A percentile compares a stretch with the other conserved stretches of the same genome.
These are phyloP conservation scores for Paramyrothecium sp. DNA, from an alignment of 2,329 filamentous ascomycete genomes.

Conservation along the genomic window DNA sequence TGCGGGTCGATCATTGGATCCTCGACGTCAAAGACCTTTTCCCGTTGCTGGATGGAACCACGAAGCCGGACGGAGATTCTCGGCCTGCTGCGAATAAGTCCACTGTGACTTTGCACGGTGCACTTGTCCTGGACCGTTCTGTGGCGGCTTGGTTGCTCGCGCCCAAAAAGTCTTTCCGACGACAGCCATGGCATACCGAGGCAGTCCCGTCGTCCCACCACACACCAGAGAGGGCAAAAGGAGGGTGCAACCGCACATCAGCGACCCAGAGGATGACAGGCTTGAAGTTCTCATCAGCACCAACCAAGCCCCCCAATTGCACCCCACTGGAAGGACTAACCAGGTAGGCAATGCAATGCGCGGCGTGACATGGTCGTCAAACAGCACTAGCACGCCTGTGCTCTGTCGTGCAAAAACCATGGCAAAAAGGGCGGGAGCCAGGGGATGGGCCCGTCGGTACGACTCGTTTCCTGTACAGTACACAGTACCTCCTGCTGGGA, in stretches of 20 bases:
- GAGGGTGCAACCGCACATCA: too few relatives aligned
- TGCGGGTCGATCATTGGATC: background rate
- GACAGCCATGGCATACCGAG: background rate
- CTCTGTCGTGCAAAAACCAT: background rate
- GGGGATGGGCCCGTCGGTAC: background rate
- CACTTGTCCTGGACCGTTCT: background rate
- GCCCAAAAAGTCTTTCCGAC: background rate
- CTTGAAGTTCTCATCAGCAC: background rate
- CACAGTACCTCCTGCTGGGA: background rate
- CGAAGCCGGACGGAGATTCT: background rate
- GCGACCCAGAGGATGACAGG: too few relatives aligned
- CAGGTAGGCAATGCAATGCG: background rate
- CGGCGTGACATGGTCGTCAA: background rate
- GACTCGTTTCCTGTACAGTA: too few relatives aligned
- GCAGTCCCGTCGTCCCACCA: background rate
- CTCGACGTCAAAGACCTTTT: background rate
- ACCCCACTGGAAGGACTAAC: background rate
- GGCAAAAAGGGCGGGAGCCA: background rate
- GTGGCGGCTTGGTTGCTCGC: background rate
- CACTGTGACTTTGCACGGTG: background rate
- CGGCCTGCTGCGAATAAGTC: background rate
- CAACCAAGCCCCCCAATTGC: background rate
- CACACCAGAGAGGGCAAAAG: too few relatives aligned
- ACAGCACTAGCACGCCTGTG: background rate
- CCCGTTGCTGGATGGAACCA: background rate